Evolutionary conservation across 1,284 basidiomycete species (phyloP), one percentile per base, ranked within the genome.

Genomic region (Cryptococcus wingfieldii): DNA sequence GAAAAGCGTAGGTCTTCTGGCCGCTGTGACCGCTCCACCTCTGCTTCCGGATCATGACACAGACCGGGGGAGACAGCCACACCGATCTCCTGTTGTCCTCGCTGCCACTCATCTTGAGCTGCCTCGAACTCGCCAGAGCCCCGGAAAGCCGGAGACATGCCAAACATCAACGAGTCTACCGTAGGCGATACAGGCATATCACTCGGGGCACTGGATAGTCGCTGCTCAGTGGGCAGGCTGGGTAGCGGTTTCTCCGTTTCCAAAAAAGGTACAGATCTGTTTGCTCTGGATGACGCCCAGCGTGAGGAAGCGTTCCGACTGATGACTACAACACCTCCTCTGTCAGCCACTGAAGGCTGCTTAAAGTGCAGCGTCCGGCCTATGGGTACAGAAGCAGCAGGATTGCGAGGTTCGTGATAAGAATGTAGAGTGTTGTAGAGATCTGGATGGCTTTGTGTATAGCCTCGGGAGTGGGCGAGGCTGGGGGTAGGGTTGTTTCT

Each of bases 231-330:
- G 5, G 66, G 68, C 18, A 65, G 46, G 28, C 55, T 38, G 25
- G 67, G 68, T 0, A 70, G 54, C 8, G 68, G 66, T 54, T 68
- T 69, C 5, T 60, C 61, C 23, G 67, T 38, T 38, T 68, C 59
- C 18, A 64, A 18, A 5, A 50, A 56, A 5, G 47, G 37, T 19
- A 47, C 48, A 2, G 61, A 45, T 31, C 38, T 44, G 23, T 50
- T 56, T 1, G 58, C 56, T 5, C 51, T 46, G 14, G 23, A 42
- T 13, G 37, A 31, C 27, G 52, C 53, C 7, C 37, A n/a, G 5
- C 52, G 42, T 38, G 39, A 48, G 14, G 50, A 31, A 5, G 53
- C n/a, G 6, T 55, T 34, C 43, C 51, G 54, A 16, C 41, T 54
- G 42, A 67, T 65, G 34, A 67, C 49, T 2, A 67, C 62, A 2